phyloP scores from a whole-genome alignment of 2,329 filamentous ascomycete genomes.

The Beauveria medogensis region DNA sequence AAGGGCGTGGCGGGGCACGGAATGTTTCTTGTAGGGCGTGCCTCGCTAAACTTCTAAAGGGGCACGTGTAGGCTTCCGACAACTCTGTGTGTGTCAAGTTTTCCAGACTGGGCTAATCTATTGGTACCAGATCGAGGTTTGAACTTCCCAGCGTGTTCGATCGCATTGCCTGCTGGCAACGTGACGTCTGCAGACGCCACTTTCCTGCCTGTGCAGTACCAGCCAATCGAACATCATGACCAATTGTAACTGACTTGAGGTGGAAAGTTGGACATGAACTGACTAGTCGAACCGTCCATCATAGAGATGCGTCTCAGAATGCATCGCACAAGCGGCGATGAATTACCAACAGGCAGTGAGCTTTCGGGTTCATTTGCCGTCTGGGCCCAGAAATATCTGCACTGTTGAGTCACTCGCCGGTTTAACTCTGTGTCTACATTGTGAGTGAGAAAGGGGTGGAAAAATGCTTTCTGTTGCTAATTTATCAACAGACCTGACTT shows the following conservation, averaged over 20 bases:
- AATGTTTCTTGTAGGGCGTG: not conserved
- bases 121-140: not conserved
- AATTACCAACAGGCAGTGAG: not conserved
- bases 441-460: not conserved
- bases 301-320: not conserved
- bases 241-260: not conserved
- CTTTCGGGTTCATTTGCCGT: not conserved
- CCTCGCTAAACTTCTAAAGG: not conserved
- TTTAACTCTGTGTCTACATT: not conserved
- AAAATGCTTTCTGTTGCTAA: not conserved
- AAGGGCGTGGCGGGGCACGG: conserved; percentile 2
- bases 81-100: not conserved
- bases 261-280: no score
- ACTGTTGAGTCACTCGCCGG: not conserved
- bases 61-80: no score
- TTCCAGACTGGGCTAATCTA: not conserved
- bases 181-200: not conserved
- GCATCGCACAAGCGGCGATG: not conserved
- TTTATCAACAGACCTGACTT: not conserved
- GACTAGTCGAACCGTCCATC: not conserved
- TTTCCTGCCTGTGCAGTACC: not conserved
- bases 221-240: not conserved
- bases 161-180: not conserved
- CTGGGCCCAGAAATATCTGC: not conserved
- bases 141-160: not conserved